Conservation (phyloP, 805 yeast species). For the Barnettozyma sucrosica region DNA sequence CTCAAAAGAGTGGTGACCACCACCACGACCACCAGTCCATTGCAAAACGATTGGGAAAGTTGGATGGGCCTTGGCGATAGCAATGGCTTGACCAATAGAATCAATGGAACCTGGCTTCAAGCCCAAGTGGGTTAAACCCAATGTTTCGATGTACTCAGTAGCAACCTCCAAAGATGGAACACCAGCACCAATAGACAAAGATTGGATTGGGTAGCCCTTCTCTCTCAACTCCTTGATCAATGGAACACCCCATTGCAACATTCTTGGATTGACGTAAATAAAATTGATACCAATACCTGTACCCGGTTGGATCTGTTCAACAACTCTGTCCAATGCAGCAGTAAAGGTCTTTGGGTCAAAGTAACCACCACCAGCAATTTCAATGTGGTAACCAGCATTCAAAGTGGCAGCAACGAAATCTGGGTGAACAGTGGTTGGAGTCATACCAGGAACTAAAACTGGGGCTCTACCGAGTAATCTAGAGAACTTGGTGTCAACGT, state of each 20-base stretch:
- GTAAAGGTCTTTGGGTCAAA: conserved; percentile 69
- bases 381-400: conserved; percentile 96
- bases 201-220: conserved; percentile 92
- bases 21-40: conserved; percentile 99
- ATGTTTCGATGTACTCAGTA: conserved; percentile 86
- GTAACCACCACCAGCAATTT: conserved; percentile 99
- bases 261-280: conserved; percentile 93
- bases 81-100: conserved; percentile 77
- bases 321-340: conserved; percentile 69
- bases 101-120: conserved; percentile 98
- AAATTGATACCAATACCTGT: conserved; percentile 87
- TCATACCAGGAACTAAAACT: conserved; percentile 98
- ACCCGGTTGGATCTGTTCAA: conserved; percentile 69
- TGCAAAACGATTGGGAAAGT: conserved; percentile 93
- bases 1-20: conserved; percentile 99
- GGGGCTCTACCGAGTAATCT: conserved; percentile 92
- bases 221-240: conserved; percentile 83
- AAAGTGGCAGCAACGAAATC: conserved; percentile 90
- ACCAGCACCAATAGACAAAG: conserved; percentile 98
- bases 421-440: conserved; percentile 95
- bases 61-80: conserved; percentile 94
- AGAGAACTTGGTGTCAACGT: conserved; percentile 91
- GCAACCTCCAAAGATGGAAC: conserved; percentile 98
- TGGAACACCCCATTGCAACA: conserved; percentile 99
- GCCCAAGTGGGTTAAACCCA: conserved; percentile 90